Evolutionary conservation across 176 grass and related monocot genomes (phyloP).

Genomic region (Musa acuminata): DNA sequence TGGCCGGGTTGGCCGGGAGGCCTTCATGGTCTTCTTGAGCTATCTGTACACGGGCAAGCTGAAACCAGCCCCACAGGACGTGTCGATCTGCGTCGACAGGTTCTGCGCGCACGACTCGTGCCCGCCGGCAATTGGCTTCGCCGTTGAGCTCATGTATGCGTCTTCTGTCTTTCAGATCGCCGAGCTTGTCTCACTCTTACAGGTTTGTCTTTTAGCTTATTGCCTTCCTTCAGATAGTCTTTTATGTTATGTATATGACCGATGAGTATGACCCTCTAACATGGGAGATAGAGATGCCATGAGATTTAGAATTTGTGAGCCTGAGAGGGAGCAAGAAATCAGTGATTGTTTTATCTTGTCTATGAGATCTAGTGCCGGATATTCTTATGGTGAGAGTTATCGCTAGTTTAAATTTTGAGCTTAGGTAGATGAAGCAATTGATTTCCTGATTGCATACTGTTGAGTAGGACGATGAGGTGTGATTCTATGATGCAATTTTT

Average conservation of each 20-base stretch:
- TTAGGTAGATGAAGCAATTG: background rate
- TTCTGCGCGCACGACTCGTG: slow-evolving; percentile 81
- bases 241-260: background rate
- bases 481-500: background rate
- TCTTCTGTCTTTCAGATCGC: slow-evolving; percentile 64
- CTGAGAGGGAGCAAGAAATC: too few species aligned
- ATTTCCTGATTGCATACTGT: background rate
- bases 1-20: slow-evolving; percentile 62
- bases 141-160: slow-evolving; percentile 71
- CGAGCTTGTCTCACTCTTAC: slow-evolving; percentile 71
- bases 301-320: too few species aligned
- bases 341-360: too few species aligned
- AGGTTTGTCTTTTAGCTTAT: slow-evolving; percentile 34
- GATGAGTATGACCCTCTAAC: background rate
- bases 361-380: background rate
- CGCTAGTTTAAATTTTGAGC: background rate
- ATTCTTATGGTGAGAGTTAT: background rate
- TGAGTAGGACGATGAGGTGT: too few species aligned
- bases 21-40: slow-evolving; percentile 54
- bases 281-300: background rate
- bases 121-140: slow-evolving; percentile 60
- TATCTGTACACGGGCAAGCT: slow-evolving; percentile 92
- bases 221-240: background rate
- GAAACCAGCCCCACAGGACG: slow-evolving; percentile 34
- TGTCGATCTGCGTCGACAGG: slow-evolving; percentile 52